These are phyloP conservation scores for Xylariaceae sp. DNA, from an alignment of 2,329 filamentous ascomycete genomes.

Conservation along the genomic window DNA sequence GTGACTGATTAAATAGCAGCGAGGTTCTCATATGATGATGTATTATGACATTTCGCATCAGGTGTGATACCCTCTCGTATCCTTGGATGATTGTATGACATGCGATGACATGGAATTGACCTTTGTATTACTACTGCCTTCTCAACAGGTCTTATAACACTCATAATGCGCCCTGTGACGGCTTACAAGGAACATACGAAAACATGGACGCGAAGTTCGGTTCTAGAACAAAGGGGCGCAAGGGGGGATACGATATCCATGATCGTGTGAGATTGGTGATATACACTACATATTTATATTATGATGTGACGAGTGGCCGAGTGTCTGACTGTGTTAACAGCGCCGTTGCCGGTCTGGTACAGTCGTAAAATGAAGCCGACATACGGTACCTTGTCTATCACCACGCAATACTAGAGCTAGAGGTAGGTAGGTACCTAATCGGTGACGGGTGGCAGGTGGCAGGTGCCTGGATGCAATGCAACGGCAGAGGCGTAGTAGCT, in stretches of 20 bases:
- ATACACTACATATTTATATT: conserved; percentile 22
- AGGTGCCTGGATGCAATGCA: conserved; percentile 4
- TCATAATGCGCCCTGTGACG: neutral
- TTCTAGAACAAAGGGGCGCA: neutral
- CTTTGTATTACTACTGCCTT: too few relatives aligned
- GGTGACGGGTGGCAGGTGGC: too few relatives aligned
- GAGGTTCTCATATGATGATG: too few relatives aligned
- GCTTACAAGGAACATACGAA: neutral
- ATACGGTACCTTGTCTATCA: too few relatives aligned
- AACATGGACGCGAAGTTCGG: neutral
- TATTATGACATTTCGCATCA: too few relatives aligned
- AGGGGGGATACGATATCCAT: neutral
- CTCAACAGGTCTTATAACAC: neutral
- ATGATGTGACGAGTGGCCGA: neutral
- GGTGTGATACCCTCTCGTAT: too few relatives aligned
- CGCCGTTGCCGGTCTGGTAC: neutral
- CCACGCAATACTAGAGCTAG: too few relatives aligned
- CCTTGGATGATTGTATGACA: too few relatives aligned
- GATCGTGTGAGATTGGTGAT: conserved; percentile 15
- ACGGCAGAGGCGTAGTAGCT: conserved; percentile 6
- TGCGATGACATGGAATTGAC: too few relatives aligned
- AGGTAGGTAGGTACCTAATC: too few relatives aligned
- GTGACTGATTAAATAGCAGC: too few relatives aligned
- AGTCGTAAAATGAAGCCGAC: neutral
- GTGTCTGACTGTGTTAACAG: conserved; percentile 6